phyloP scores from a whole-genome alignment of 768 basidiomycete species.

The Austroboletus eburneus region DNA sequence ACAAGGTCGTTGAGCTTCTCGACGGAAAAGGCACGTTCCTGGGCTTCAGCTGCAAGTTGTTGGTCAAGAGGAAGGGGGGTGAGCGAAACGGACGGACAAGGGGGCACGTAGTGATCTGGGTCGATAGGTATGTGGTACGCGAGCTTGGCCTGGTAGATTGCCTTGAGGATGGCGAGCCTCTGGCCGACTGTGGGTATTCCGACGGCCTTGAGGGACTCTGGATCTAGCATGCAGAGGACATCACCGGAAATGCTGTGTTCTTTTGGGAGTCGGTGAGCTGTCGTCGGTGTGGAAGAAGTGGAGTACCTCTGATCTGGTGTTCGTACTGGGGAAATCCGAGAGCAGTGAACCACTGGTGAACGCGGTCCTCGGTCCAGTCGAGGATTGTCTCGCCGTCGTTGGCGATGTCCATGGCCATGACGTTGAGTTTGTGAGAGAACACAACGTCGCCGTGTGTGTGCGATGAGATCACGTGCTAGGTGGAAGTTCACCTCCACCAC shows the following conservation, averaged over 20 bases:
- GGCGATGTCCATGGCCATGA: constrained; percentile 29
- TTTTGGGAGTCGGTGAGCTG: constrained; percentile 30
- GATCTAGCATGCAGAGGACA: constrained; percentile 76
- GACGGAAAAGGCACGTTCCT: constrained; percentile 53
- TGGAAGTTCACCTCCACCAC: background rate
- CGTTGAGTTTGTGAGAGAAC: background rate
- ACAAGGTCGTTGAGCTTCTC: constrained; percentile 65
- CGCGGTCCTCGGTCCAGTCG: constrained; percentile 76
- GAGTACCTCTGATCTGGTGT: constrained; percentile 67
- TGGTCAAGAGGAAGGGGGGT: background rate
- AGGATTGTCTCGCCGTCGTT: constrained; percentile 34
- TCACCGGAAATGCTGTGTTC: constrained; percentile 94
- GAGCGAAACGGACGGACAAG: constrained; percentile 54
- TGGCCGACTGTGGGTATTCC: constrained; percentile 92
- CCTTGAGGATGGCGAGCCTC: constrained; percentile 85
- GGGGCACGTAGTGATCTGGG: constrained; percentile 81
- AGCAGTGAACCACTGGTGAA: constrained; percentile 70
- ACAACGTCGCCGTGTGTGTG: background rate
- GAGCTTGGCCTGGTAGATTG: constrained; percentile 86
- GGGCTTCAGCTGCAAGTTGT: constrained; percentile 47
- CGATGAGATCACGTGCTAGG: constrained; percentile 16
- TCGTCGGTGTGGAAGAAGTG: background rate
- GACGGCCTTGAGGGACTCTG: constrained; percentile 79
- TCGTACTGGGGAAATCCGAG: constrained; percentile 88
- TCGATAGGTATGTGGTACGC: constrained; percentile 80